Percentiles rank a stretch among this genome's conserved stretches.
phyloP scores from a whole-genome alignment of 345 rosid species.

The Populus ilicifolia region DNA sequence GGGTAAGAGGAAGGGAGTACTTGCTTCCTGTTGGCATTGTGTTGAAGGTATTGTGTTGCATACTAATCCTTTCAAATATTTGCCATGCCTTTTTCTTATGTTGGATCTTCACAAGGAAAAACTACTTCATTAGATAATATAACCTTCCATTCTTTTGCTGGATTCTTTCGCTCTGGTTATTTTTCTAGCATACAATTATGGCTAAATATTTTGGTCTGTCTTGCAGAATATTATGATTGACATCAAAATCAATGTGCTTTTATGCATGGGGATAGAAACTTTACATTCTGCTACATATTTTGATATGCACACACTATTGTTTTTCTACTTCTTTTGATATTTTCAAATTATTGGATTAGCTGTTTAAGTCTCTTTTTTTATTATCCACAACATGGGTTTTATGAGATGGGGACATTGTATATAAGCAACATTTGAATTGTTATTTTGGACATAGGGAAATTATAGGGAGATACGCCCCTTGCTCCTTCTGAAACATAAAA shows the following conservation, averaged over 20 bases:
- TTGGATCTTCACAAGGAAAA: not conserved
- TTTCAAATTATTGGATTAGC: not conserved
- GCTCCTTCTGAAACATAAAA: not conserved
- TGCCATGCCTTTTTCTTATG: not conserved
- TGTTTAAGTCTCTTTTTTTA: not conserved
- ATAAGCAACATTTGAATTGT: not conserved
- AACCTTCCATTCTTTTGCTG: no score
- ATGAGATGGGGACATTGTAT: not conserved
- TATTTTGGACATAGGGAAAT: not conserved
- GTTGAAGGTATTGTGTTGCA: constrained; percentile 59
- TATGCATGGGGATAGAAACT: no score
- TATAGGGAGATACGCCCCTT: not conserved
- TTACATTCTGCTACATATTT: no score
- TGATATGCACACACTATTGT: no score
- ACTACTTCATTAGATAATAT: no score
- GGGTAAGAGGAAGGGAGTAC: constrained; percentile 85
- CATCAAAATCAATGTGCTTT: no score
- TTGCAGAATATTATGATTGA: no score
- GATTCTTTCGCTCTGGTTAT: no score
- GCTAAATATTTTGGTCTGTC: no score
- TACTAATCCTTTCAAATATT: not conserved
- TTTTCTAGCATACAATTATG: no score
- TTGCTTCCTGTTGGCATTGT: constrained; percentile 84
- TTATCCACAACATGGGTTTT: not conserved
- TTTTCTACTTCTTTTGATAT: not conserved